Conservation (phyloP, 139 green algal genomes). For the Chloropicon primus region DNA sequence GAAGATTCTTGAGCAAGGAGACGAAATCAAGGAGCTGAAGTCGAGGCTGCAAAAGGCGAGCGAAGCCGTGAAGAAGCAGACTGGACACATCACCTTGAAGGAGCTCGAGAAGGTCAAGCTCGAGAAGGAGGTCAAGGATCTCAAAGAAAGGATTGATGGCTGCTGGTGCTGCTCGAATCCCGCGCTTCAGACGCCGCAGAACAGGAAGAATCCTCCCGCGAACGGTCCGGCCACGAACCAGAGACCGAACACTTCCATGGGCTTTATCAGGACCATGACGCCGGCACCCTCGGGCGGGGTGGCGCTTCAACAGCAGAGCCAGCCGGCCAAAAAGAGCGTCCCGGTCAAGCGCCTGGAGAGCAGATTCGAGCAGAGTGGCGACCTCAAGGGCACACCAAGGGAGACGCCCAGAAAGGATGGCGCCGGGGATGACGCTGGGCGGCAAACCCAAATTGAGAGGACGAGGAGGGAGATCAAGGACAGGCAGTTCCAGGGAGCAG, state of each 20-base stretch:
- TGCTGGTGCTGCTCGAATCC: background rate
- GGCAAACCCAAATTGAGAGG: background rate
- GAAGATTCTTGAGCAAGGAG: background rate
- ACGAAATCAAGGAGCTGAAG: background rate
- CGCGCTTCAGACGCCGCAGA: background rate
- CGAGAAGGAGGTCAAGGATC: background rate
- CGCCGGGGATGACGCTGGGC: background rate
- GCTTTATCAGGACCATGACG: background rate
- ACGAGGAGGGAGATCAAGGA: background rate
- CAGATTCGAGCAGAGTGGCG: background rate
- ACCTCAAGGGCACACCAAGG: background rate
- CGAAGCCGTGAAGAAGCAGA: background rate
- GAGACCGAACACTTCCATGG: background rate
- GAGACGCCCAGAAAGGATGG: background rate
- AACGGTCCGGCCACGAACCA: background rate
- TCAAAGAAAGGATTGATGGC: background rate
- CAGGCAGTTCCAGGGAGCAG: background rate
- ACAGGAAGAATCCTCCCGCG: background rate
- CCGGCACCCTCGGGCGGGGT: no score
- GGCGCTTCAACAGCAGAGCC: no score
- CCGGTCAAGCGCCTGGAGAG: background rate
- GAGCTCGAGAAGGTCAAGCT: background rate
- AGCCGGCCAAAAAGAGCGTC: no score
- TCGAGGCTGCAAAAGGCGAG: background rate
- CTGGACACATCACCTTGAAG: background rate